These are phyloP conservation scores for Crotalaria pallida DNA, from an alignment of 306 rosid genomes.

Conservation along the genomic window DNA sequence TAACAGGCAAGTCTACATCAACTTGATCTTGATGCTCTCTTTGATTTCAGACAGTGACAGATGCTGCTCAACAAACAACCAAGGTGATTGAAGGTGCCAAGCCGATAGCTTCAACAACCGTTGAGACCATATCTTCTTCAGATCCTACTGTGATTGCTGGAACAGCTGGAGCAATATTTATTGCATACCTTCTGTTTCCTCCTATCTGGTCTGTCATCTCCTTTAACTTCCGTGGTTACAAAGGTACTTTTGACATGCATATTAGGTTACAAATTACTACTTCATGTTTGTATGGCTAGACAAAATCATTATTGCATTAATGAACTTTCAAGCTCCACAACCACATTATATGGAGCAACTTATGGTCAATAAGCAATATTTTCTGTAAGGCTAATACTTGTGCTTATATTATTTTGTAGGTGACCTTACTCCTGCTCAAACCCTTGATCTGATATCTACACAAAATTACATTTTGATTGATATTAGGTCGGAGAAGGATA, in stretches of 20 bases:
- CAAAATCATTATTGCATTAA: not conserved
- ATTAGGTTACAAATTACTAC: slow-evolving; percentile 20
- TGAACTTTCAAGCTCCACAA: slow-evolving; percentile 1
- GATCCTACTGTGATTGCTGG: slow-evolving; percentile 74
- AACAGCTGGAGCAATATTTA: slow-evolving; percentile 66
- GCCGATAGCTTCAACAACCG: slow-evolving; percentile 78
- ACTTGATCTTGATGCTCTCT: not conserved
- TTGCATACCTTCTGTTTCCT: slow-evolving; percentile 74
- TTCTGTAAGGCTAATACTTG: slow-evolving; percentile 6
- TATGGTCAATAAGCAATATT: not conserved
- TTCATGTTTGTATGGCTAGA: not conserved
- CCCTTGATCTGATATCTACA: slow-evolving; percentile 69
- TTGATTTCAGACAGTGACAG: slow-evolving; percentile 69
- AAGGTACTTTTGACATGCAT: slow-evolving; percentile 47
- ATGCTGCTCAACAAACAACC: slow-evolving; percentile 75
- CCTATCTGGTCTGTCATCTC: slow-evolving; percentile 77
- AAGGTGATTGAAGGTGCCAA: slow-evolving; percentile 78
- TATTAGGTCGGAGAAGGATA: slow-evolving; percentile 84
- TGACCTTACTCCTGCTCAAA: slow-evolving; percentile 80
- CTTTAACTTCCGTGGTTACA: slow-evolving; percentile 70
- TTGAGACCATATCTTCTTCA: slow-evolving; percentile 61
- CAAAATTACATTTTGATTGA: slow-evolving; percentile 62
- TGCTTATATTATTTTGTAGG: slow-evolving; percentile 43
- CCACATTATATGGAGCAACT: not conserved
- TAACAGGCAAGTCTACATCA: not conserved